These are phyloP conservation scores for Helianthus annuus DNA, from an alignment of 129 eudicot genomes.

Conservation along the genomic window HanXRQr2.0-SUNRISE NC_035445.2:90203633-90204132, in stretches of 20 bases:
- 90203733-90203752: constrained; percentile 89
- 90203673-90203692: constrained; percentile 9
- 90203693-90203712: not conserved
- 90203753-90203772: constrained; percentile 99
- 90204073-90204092: constrained; percentile 73
- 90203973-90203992: constrained; percentile 85
- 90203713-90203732: constrained; percentile 94
- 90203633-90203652: constrained; percentile 15
- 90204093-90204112: constrained; percentile 62
- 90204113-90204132: constrained; percentile 69
- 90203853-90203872: constrained; percentile 91
- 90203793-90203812: constrained; percentile 95
- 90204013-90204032: constrained; percentile 73
- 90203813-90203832: constrained; percentile 99
- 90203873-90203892: constrained; percentile 96
- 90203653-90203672: constrained; percentile 25
- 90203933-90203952: constrained; percentile 54
- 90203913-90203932: constrained; percentile 94
- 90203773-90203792: constrained; percentile 74
- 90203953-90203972: constrained; percentile 27
- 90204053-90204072: constrained; percentile 85
- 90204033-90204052: constrained; percentile 75
- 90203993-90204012: constrained; percentile 35
- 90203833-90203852: constrained; percentile 34
- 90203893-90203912: constrained; percentile 87